Evolutionary conservation across 257 asterid species (phyloP).

Genomic region (Echites panduratus): DNA sequence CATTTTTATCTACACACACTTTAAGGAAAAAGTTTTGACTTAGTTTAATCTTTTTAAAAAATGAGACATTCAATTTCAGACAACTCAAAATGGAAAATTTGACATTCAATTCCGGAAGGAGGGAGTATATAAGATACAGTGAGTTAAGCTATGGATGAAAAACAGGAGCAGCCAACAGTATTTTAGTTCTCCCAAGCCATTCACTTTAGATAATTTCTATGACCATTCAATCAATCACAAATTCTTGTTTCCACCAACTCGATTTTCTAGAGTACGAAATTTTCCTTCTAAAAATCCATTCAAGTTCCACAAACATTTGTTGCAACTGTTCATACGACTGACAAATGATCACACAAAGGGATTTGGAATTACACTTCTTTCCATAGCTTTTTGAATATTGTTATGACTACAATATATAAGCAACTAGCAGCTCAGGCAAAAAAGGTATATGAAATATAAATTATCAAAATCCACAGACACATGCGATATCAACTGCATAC

Average conservation of each 20-base stretch:
- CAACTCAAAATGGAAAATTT: no score
- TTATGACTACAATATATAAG: background rate
- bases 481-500: background rate
- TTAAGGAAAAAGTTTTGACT: no score
- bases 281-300: slow-evolving; percentile 3
- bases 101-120: no score
- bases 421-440: background rate
- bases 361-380: background rate
- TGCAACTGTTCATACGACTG: background rate
- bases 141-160: background rate
- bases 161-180: background rate
- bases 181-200: background rate
- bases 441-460: background rate
- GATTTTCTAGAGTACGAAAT: background rate
- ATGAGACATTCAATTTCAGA: no score
- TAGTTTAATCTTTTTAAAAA: no score
- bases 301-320: background rate
- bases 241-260: background rate
- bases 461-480: background rate
- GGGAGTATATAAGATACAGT: background rate
- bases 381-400: background rate
- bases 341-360: background rate
- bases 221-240: background rate
- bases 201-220: background rate
- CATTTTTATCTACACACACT: no score